Percentiles rank a stretch among this genome's conserved stretches.
Evolutionary conservation across 495 filamentous ascomycete genomes (phyloP).

Genomic region (Physcia stellaris): DNA sequence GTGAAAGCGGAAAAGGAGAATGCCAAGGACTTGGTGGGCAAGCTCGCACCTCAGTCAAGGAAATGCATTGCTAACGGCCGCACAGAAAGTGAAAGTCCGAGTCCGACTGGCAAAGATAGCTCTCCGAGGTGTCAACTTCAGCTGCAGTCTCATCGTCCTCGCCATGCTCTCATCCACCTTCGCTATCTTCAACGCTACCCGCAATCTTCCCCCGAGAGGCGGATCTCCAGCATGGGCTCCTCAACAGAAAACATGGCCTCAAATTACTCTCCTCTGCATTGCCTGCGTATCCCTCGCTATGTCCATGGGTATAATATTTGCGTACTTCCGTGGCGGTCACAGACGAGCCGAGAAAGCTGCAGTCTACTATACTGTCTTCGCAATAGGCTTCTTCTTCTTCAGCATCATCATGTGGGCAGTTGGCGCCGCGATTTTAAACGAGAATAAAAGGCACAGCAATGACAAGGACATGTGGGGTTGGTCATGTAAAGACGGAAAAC

Average conservation of each 20-base stretch:
- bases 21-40: constrained; percentile 67
- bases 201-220: constrained; percentile 55
- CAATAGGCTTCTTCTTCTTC: constrained; percentile 86
- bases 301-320: constrained; percentile 68
- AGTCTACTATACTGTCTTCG: constrained; percentile 86
- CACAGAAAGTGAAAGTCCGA: constrained; percentile 78
- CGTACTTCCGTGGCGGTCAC: constrained; percentile 83
- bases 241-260: constrained; percentile 74
- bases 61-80: constrained; percentile 20
- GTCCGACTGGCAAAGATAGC: constrained; percentile 91
- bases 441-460: constrained; percentile 52
- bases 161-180: constrained; percentile 75
- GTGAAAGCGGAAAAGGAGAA: constrained; percentile 66
- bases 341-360: constrained; percentile 78
- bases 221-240: constrained; percentile 71
- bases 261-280: constrained; percentile 66
- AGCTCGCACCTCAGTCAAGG: background rate
- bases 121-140: constrained; percentile 86
- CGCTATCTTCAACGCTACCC: constrained; percentile 78
- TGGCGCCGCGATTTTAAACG: constrained; percentile 72
- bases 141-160: constrained; percentile 88
- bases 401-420: constrained; percentile 88
- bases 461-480: constrained; percentile 93
- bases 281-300: constrained; percentile 66
- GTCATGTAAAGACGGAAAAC: constrained; percentile 80